phyloP scores from a whole-genome alignment of 768 basidiomycete genomes.

The Russula lepida region DNA sequence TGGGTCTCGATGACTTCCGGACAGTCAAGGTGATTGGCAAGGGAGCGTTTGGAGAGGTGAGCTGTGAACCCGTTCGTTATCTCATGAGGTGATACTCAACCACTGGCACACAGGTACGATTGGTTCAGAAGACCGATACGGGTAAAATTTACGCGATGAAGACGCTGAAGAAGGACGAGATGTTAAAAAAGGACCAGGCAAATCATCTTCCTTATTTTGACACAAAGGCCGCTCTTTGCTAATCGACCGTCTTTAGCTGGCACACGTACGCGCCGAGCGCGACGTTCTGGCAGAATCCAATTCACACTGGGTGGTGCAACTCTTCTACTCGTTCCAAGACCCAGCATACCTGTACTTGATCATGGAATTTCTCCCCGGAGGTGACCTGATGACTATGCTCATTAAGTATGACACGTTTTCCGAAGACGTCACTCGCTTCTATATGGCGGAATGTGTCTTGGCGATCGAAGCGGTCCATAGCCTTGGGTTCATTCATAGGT shows the following conservation, averaged over 20 bases:
- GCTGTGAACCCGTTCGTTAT: conserved; percentile 20
- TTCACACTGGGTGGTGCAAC: conserved; percentile 92
- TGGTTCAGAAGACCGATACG: conserved; percentile 95
- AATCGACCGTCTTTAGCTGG: conserved; percentile 49
- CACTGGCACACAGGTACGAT: conserved; percentile 50
- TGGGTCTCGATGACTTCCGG: conserved; percentile 86
- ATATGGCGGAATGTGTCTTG: conserved; percentile 96
- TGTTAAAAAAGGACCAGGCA: conserved; percentile 99
- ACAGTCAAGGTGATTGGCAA: conserved; percentile 99
- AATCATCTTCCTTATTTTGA: conserved; percentile 21
- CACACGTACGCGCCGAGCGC: conserved; percentile 95
- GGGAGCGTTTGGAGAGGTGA: conserved; percentile 95
- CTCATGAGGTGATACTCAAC: not conserved
- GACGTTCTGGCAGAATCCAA: conserved; percentile 95
- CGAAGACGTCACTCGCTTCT: conserved; percentile 96
- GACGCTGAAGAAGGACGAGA: conserved; percentile 92
- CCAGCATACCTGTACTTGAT: conserved; percentile 86
- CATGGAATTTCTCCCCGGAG: conserved; percentile 99
- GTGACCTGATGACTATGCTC: conserved; percentile 98
- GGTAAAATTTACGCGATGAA: conserved; percentile 99
- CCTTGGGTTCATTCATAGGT: conserved; percentile 97
- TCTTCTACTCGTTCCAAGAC: conserved; percentile 99
- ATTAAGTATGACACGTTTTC: conserved; percentile 99
- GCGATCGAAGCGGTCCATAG: conserved; percentile 98
- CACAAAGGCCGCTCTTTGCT: not conserved